Conservation (phyloP, 2,329 filamentous ascomycete genomes). For the Xylariaceae sp. region DNA sequence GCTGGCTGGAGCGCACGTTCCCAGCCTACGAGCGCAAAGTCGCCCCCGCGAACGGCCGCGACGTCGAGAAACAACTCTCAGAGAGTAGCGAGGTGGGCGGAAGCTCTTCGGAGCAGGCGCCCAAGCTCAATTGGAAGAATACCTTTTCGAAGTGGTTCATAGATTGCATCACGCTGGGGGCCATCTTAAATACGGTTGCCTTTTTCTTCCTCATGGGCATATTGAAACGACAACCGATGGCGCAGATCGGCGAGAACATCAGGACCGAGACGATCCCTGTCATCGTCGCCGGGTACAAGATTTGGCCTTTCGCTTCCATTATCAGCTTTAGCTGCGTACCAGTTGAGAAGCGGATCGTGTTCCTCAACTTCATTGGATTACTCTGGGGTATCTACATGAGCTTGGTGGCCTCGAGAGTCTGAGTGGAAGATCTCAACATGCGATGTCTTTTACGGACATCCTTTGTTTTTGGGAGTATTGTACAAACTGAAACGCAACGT, state of each 20-base stretch:
- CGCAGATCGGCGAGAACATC: slow-evolving; percentile 35
- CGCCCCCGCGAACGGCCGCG: slow-evolving; percentile 6
- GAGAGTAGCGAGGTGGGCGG: no score
- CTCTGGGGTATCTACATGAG: slow-evolving; percentile 51
- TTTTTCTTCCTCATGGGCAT: slow-evolving; percentile 45
- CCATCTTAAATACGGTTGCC: slow-evolving; percentile 41
- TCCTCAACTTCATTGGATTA: slow-evolving; percentile 44
- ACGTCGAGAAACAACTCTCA: slow-evolving; percentile 27
- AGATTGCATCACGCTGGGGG: slow-evolving; percentile 44
- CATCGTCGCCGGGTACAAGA: slow-evolving; percentile 46
- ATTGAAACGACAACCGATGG: slow-evolving; percentile 35
- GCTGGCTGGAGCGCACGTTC: slow-evolving; percentile 48
- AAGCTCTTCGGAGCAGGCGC: slow-evolving; percentile 9
- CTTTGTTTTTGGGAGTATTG: no score
- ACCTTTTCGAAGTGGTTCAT: slow-evolving; percentile 47
- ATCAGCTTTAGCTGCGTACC: slow-evolving; percentile 46
- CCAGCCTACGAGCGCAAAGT: slow-evolving; percentile 36
- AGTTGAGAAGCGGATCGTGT: slow-evolving; percentile 45
- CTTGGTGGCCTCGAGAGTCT: slow-evolving; percentile 40
- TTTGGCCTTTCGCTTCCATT: slow-evolving; percentile 48
- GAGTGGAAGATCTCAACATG: background rate
- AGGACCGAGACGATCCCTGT: slow-evolving; percentile 41
- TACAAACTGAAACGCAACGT: no score
- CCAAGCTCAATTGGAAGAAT: slow-evolving; percentile 36
- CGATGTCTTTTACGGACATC: no score